phyloP scores from a whole-genome alignment of 2,329 filamentous ascomycete species.

The Kalaharituber pfeilii region DNA sequence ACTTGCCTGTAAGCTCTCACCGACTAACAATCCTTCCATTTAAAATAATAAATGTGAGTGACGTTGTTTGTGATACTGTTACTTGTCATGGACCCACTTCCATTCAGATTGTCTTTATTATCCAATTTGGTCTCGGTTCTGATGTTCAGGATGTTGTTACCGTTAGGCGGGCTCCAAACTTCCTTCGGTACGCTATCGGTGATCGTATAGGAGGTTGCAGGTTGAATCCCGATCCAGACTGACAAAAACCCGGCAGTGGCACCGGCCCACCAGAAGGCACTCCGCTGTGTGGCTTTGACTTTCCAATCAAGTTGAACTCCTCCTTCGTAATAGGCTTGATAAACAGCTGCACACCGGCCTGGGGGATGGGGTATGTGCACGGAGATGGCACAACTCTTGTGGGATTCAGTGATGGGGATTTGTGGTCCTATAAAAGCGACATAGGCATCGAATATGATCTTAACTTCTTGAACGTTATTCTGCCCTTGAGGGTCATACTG shows the following conservation, averaged over 20 bases:
- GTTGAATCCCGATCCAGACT: constrained; percentile 29
- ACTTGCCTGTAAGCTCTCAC: too few species aligned
- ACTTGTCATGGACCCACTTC: constrained; percentile 31
- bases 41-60: constrained; percentile 29
- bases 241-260: constrained; percentile 20
- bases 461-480: constrained; percentile 29
- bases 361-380: constrained; percentile 35
- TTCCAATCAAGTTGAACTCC: constrained; percentile 33
- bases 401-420: constrained; percentile 30
- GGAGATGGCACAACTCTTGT: constrained; percentile 40
- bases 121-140: constrained; percentile 35
- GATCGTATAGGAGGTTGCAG: constrained; percentile 30
- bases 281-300: constrained; percentile 34
- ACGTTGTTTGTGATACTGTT: constrained; percentile 36
- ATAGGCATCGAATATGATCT: constrained; percentile 37
- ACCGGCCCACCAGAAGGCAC: constrained; percentile 34
- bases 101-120: constrained; percentile 21
- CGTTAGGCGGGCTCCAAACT: constrained; percentile 36
- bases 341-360: constrained; percentile 37
- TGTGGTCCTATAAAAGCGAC: constrained; percentile 34
- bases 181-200: constrained; percentile 32
- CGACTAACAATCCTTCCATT: constrained; percentile 28
- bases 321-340: constrained; percentile 37
- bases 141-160: constrained; percentile 36
- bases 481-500: too few species aligned